Evolutionary conservation across 768 basidiomycete species (phyloP), one percentile per base, ranked within the genome.

Genomic region (Fomitopsis pulvina): DNA sequence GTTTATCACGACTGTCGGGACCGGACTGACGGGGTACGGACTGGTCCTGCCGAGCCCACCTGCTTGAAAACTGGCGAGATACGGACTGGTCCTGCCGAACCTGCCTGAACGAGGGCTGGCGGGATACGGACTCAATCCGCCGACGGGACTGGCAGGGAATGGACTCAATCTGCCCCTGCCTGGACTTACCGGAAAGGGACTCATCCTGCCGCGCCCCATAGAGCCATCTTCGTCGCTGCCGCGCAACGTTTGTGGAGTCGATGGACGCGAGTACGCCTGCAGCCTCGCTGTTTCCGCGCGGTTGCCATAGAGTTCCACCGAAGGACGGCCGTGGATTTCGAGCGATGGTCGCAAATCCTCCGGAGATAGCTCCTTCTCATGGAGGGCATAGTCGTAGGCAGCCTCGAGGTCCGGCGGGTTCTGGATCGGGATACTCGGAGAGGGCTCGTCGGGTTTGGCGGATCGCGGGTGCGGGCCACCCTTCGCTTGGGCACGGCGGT

Each of bases 351-450:
- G 34, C 34, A 37, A 16, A 14, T 37, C 34, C 34, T 37, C 34
- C 14, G 34, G 34, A 14, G 34, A 37, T 5, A 37, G 7, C 34
- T 37, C 34, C 34, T 42, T 27, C 41, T 42, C 41, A 42, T 20
- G 41, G 26, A 42, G 26, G 9, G 41, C 49, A 20, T 44, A 42
- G 2, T 50, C 47, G 44, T 53, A 57, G 11, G 40, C 52, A 16
- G 40, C 47, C 41, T 57, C 50, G 20, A 47, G 45, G 26, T 56
- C 52, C 2, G 56, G 56, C 24, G 53, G 52, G 18, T 37, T 18
- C 43, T 56, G 55, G 26, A 57, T 38, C 6, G 56, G 56, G 30
- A 57, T 50, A 4, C 25, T 38, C 21, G 56, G 52, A 22, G 56
- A 51, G 11, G 44, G 41, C 18, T 16, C 32, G 9, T 8, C 26